Evolutionary conservation across 768 basidiomycete genomes (phyloP).

Genomic region (Punctularia strigosozonata): DNA sequence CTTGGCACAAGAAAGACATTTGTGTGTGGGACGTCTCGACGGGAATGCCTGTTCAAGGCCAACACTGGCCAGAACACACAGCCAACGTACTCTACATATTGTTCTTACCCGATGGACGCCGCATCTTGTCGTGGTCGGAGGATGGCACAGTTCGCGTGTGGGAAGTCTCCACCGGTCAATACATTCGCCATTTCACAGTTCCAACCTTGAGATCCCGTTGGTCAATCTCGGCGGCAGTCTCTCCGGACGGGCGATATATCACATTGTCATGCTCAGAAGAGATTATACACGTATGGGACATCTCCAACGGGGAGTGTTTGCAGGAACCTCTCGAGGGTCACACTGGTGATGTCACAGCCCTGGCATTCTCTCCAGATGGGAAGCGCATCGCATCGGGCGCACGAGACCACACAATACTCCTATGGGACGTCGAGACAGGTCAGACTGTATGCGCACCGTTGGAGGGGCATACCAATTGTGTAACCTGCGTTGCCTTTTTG

Average conservation of each 20-base stretch:
- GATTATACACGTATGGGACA: neutral
- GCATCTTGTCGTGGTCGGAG: neutral
- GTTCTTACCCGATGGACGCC: neutral
- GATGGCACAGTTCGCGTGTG: neutral
- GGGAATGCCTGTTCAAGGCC: neutral
- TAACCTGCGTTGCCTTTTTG: conserved; percentile 11
- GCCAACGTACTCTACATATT: neutral
- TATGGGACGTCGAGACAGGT: neutral
- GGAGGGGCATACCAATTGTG: conserved; percentile 9
- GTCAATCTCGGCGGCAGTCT: neutral
- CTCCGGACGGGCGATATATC: neutral
- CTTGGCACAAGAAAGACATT: neutral
- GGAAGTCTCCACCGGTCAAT: neutral
- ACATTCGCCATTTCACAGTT: neutral
- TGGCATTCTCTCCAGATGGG: conserved; percentile 1
- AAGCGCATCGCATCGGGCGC: neutral
- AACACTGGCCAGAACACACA: neutral
- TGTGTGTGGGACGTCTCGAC: neutral
- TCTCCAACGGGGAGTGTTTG: neutral
- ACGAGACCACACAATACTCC: neutral
- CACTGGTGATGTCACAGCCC: neutral
- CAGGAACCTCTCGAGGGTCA: neutral
- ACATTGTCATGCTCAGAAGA: neutral
- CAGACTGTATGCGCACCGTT: neutral
- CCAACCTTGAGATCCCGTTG: neutral